phyloP scores from a whole-genome alignment of 2,329 filamentous ascomycete species.

The Sporothrix curviconia region DNA sequence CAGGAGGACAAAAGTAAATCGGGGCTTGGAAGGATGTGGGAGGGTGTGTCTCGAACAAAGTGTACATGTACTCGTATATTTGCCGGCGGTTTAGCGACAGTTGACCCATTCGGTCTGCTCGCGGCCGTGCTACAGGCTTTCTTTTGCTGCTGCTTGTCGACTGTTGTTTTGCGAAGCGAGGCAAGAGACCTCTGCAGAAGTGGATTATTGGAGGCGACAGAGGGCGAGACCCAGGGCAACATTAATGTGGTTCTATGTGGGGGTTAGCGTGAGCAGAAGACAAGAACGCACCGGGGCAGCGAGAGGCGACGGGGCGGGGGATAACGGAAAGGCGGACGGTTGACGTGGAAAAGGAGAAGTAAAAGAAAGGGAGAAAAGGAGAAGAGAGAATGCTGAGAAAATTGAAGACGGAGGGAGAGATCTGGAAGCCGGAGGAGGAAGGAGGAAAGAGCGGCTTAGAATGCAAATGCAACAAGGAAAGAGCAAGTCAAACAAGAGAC shows the following conservation, averaged over 20 bases:
- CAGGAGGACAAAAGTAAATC: constrained; percentile 17
- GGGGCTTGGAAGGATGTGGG: constrained; percentile 9
- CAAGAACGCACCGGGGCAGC: not conserved
- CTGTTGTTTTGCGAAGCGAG: too few relatives aligned
- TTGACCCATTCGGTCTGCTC: too few relatives aligned
- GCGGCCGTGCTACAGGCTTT: too few relatives aligned
- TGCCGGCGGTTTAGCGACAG: not conserved
- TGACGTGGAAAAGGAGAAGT: not conserved
- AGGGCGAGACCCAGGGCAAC: not conserved
- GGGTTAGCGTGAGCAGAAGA: constrained; percentile 19
- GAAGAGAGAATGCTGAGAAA: not conserved
- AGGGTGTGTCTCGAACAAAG: constrained; percentile 3
- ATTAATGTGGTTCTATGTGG: constrained; percentile 22
- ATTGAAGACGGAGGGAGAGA: not conserved
- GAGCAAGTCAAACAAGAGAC: not conserved
- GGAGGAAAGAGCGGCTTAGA: not conserved
- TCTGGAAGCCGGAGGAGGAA: not conserved
- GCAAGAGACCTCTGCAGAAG: not conserved
- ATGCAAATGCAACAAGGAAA: not conserved
- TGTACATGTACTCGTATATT: not conserved
- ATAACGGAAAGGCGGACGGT: not conserved
- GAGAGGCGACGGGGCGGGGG: not conserved
- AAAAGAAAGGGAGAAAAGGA: not conserved
- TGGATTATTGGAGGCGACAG: constrained; percentile 8
- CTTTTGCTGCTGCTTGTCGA: too few relatives aligned